Evolutionary conservation across 768 basidiomycete genomes (phyloP).

Genomic region (Pisolithus albus): DNA sequence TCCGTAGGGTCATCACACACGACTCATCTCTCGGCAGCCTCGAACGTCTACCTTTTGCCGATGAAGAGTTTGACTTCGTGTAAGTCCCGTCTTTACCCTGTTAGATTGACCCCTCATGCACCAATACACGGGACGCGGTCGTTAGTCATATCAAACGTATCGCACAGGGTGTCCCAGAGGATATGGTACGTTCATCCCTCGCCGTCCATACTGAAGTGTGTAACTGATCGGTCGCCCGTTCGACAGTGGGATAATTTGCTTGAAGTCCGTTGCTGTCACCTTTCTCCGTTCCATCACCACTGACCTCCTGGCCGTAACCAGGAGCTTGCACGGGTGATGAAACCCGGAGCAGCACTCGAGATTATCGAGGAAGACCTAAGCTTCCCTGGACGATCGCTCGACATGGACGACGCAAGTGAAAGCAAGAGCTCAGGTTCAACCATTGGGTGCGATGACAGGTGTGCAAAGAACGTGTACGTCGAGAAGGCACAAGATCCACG

Average conservation of each 20-base stretch:
- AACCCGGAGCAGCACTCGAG: conserved; percentile 69
- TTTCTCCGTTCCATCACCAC: no score
- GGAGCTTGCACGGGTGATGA: conserved; percentile 66
- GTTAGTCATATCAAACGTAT: conserved; percentile 63
- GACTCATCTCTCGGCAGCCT: conserved; percentile 34
- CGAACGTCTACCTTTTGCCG: conserved; percentile 60
- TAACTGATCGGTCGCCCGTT: background rate
- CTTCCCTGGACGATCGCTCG: conserved; percentile 49
- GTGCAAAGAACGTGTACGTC: background rate
- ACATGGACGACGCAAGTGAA: conserved; percentile 1
- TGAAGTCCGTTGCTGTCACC: conserved; percentile 30
- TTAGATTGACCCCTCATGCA: background rate
- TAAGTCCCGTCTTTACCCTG: conserved; percentile 30
- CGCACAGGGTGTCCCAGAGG: conserved; percentile 68
- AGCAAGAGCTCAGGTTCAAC: background rate
- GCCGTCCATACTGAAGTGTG: background rate
- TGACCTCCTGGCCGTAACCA: conserved; percentile 6
- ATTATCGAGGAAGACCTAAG: conserved; percentile 70
- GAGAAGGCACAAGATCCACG: background rate
- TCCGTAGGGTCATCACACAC: background rate
- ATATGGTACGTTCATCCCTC: conserved; percentile 42
- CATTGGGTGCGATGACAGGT: background rate
- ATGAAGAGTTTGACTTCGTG: conserved; percentile 75
- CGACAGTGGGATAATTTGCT: conserved; percentile 59
- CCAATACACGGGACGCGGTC: background rate